Conservation (phyloP, 2,329 filamentous ascomycete genomes). For the Balansia obtecta region DNA sequence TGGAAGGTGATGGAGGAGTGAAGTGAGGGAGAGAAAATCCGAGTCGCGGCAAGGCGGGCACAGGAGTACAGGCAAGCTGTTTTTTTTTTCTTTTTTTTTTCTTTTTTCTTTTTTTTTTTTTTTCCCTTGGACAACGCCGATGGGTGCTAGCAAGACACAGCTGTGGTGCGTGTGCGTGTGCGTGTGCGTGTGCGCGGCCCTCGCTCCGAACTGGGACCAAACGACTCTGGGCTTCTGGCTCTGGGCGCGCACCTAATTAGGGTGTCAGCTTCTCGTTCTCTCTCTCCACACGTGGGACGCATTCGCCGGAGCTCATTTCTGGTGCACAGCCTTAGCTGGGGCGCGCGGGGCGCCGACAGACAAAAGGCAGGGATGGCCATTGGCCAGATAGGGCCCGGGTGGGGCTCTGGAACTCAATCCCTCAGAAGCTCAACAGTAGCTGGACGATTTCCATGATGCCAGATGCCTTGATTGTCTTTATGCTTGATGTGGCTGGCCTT, state of each 20-base stretch:
- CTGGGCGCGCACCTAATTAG: not conserved
- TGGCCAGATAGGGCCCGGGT: not conserved
- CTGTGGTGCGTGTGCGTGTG: not conserved
- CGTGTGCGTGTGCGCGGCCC: slow-evolving; percentile 2
- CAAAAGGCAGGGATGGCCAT: not conserved
- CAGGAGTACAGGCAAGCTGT: slow-evolving; percentile 22
- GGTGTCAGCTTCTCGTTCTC: not conserved
- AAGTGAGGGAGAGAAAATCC: slow-evolving; percentile 17
- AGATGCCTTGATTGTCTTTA: too few species aligned
- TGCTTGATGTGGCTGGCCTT: too few species aligned
- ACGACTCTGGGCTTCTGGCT: not conserved
- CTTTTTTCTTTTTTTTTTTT: slow-evolving; percentile 18
- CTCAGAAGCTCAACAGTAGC: not conserved
- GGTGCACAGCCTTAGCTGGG: slow-evolving; percentile 13
- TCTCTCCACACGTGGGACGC: not conserved
- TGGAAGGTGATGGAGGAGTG: slow-evolving; percentile 23
- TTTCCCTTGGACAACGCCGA: slow-evolving; percentile 10
- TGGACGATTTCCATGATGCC: not conserved
- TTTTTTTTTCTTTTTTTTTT: slow-evolving; percentile 15
- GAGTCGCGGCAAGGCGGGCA: slow-evolving; percentile 21
- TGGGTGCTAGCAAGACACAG: not conserved
- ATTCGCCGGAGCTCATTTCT: not conserved
- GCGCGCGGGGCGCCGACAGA: slow-evolving; percentile 14
- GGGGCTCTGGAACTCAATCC: not conserved
- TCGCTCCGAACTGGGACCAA: slow-evolving; percentile 1